Base-by-base conservation (phyloP, 352 stramenopile species). In the Globisporangium heterothallicum region DNA sequence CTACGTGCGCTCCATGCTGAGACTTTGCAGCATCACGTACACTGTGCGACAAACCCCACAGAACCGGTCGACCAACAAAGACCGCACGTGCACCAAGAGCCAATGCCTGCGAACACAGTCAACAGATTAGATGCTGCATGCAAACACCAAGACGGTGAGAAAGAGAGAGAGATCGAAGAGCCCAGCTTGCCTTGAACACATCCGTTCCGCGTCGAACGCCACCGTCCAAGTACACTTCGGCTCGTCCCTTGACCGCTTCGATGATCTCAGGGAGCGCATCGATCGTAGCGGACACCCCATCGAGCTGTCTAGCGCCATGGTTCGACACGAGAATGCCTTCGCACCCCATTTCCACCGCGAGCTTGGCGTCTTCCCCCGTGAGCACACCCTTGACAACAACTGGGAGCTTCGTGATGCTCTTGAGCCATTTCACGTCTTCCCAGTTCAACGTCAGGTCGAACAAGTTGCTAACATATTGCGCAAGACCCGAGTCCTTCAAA, bases 381-480 rank as follows among this genome's bases (percentile, higher is more conserved):
- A 97, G 86, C 6, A 98, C 90, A 29, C 94, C 94, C 65, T 98
- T 98, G 44, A 98, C 74, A 24, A 98, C 72, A 22, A 98, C 59
- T 6, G 94, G 94, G n/a, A 98, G 58, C 47, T 66, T 75, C 16
- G 86, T 95, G 69, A 95, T 96, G 62, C 78, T 92, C 67, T 92
- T 84, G 52, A 97, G 72, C 89, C 89, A 97, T 51, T 84, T 76
- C 36, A 97, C 83, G 53, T 97, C 91, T 56, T 97, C 80, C 61
- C 84, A 97, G 64, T 97, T 97, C 55, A 98, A 84, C 54, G 84
- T 96, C 29, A 94, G 78, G 67, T 98, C 96, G 22, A 96, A 98
- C 48, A 98, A 88, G 25, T 89, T 61, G 42, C 47, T 70, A 7
- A 80, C 65, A 35, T 78, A 78, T 34, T 82, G 56, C 32, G 72